Evolutionary conservation across 768 basidiomycete species (phyloP).

Genomic region (Termitomyces sp.): DNA sequence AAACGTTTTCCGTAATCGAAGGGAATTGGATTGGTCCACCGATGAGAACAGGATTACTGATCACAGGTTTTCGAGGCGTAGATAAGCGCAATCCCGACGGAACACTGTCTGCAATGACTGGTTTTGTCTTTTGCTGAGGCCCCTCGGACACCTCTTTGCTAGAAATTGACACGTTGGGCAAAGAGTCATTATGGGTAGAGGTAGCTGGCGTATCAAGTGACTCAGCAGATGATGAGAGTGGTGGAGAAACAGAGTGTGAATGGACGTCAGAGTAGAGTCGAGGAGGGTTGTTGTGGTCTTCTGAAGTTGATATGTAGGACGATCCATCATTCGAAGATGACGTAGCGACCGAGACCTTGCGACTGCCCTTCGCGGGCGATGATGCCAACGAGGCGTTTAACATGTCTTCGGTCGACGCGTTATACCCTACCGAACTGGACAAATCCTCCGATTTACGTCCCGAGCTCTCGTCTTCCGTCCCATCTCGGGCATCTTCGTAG

Average conservation of each 20-base stretch:
- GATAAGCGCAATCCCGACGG: conserved; percentile 18
- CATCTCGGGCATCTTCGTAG: conserved; percentile 23
- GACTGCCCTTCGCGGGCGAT: neutral
- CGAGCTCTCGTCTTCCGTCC: conserved; percentile 24
- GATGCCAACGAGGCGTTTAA: conserved; percentile 9
- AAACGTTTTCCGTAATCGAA: conserved; percentile 21
- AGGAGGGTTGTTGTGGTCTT: conserved; percentile 18
- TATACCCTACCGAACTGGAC: conserved; percentile 30
- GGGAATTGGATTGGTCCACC: conserved; percentile 45
- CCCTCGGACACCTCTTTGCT: conserved; percentile 23
- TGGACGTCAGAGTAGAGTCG: conserved; percentile 12
- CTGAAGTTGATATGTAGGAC: conserved; percentile 28
- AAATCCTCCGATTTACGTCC: conserved; percentile 26
- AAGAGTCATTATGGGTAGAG: conserved; percentile 47
- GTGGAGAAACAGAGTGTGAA: conserved; percentile 31
- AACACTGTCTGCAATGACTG: conserved; percentile 26
- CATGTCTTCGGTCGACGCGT: conserved; percentile 32
- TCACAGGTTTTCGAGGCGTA: conserved; percentile 19
- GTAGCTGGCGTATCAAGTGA: conserved; percentile 54
- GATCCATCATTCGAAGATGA: conserved; percentile 19
- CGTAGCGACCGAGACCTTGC: conserved; percentile 12
- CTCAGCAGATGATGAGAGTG: conserved; percentile 58
- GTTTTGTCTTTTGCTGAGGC: conserved; percentile 17
- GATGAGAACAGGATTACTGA: conserved; percentile 28
- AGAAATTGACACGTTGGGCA: conserved; percentile 31